These are phyloP conservation scores for Skeletonema costatum DNA, from an alignment of 108 stramenopile species.

Conservation along the genomic window DNA sequence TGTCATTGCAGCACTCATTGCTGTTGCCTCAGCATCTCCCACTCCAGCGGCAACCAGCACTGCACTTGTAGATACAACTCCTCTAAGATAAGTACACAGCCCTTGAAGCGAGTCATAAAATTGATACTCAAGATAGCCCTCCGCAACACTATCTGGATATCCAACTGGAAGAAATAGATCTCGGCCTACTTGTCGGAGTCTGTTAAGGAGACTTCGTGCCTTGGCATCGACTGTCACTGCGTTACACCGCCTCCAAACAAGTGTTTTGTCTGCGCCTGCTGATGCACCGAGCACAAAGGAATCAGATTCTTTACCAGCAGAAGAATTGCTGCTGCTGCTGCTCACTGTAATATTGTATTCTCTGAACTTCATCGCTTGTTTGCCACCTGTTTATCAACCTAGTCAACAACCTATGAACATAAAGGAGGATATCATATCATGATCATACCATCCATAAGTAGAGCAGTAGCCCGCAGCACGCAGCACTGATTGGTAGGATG, in stretches of 20 bases:
- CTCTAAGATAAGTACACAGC: constrained; percentile 92
- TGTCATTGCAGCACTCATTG: constrained; percentile 77
- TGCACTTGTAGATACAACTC: constrained; percentile 84
- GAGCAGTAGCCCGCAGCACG: too few species aligned
- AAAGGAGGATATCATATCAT: too few species aligned
- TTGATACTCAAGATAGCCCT: constrained; percentile 88
- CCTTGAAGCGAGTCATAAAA: constrained; percentile 92
- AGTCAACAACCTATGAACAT: too few species aligned
- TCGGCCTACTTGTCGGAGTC: not conserved
- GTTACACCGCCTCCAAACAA: not conserved
- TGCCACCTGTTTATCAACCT: not conserved
- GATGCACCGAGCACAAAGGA: not conserved
- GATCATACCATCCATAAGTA: too few species aligned
- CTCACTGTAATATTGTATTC: not conserved
- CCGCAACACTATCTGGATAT: constrained; percentile 72
- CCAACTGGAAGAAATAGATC: not conserved
- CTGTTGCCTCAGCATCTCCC: constrained; percentile 83
- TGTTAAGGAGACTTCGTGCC: not conserved
- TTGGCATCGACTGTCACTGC: not conserved
- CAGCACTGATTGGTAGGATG: too few species aligned
- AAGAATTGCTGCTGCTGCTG: not conserved
- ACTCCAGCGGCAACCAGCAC: constrained; percentile 90
- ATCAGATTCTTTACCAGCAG: constrained; percentile 1
- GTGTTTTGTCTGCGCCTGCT: not conserved
- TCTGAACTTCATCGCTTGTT: not conserved